Conservation (phyloP, 2,329 filamentous ascomycete genomes). For the Colletotrichum musae region DNA sequence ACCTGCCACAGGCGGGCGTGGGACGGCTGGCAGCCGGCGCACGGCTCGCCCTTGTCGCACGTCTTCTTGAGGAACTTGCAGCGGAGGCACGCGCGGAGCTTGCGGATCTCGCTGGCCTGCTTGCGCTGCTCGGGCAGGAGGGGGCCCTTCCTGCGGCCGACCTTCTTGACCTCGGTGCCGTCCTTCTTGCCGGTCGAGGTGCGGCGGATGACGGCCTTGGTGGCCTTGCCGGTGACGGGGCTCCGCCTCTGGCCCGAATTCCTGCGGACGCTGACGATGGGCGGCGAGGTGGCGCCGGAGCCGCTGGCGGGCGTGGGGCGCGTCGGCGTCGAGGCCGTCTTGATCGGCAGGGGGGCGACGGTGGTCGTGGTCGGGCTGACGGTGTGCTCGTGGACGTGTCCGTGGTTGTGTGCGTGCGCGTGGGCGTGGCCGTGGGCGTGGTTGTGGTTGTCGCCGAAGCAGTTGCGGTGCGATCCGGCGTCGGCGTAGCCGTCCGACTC, state of each 20-base stretch:
- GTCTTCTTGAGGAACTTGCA: slow-evolving; percentile 99
- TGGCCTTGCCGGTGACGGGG: slow-evolving; percentile 80
- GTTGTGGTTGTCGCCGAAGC: slow-evolving; percentile 69
- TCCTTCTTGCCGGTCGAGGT: slow-evolving; percentile 85
- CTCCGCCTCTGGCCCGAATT: slow-evolving; percentile 82
- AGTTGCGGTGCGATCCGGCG: slow-evolving; percentile 71
- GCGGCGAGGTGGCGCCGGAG: slow-evolving; percentile 71
- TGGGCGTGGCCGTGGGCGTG: slow-evolving; percentile 54
- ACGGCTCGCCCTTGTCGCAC: slow-evolving; percentile 97
- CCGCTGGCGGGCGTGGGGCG: slow-evolving; percentile 74
- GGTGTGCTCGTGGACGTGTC: slow-evolving; percentile 56
- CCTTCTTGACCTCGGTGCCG: slow-evolving; percentile 86
- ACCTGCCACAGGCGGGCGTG: slow-evolving; percentile 98
- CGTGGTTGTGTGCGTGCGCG: slow-evolving; percentile 54
- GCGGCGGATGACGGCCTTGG: slow-evolving; percentile 88
- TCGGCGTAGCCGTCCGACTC: slow-evolving; percentile 83
- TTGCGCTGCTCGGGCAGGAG: slow-evolving; percentile 94
- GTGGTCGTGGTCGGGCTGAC: slow-evolving; percentile 76
- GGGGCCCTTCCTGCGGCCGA: slow-evolving; percentile 90
- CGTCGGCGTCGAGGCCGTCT: slow-evolving; percentile 70
- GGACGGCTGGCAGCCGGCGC: slow-evolving; percentile 93
- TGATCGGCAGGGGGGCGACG: slow-evolving; percentile 79
- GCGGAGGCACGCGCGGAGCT: slow-evolving; percentile 91
- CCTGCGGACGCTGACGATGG: slow-evolving; percentile 75
- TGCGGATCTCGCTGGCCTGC: slow-evolving; percentile 96